Base-by-base conservation (phyloP, 805 yeast genomes). In the Kazachstania kunashirensis region DNA sequence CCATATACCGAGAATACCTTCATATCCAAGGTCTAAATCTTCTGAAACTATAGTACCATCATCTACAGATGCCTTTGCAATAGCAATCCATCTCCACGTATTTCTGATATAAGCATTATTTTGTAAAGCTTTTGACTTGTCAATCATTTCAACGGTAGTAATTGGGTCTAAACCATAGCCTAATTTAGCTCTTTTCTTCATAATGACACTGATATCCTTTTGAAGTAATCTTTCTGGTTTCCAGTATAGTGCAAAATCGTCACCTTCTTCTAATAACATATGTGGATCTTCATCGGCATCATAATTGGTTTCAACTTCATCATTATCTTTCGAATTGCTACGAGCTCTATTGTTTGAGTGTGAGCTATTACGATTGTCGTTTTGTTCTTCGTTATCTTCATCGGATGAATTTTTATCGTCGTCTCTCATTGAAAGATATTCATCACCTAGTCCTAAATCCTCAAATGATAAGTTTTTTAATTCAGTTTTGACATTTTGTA, bases 1-100 rank as follows among this genome's bases (percentile, higher is more conserved):
- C 98, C 97, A 89, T 24, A 89, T 75, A 8, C 95, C 94, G 19
- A 77, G 59, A 3, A 89, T 94, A 6, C 98, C 98, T 45, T 82
- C 79, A 53, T 74, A 86, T 1, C 94, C 88, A 23, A 89, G 67
- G 52, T 89, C 96, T 26, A 84, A 62, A 13, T 73, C 78, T 17
- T 75, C 77, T 5, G 80, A 69, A 3, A 73, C 64, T 81, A 84
- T 79, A 2, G 79, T 64, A 0, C 84, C 80, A 34, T 77, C 72
- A 14, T 69, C 70, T 4, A 76, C 75, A 1, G 83, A 68, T 29
- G 72, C 74, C 37, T 74, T 70, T 0, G 94, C 84, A 34, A 83
- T 72, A 1, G 75, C 72, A 23, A 89, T 61, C 97, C 97, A 89
- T 52, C 80, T 77, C 97, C 97, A 89, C 0, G 94, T 80, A 47